These are phyloP conservation scores for Mycena galericulata DNA, from an alignment of 768 basidiomycete genomes.

Conservation along the genomic window DNA sequence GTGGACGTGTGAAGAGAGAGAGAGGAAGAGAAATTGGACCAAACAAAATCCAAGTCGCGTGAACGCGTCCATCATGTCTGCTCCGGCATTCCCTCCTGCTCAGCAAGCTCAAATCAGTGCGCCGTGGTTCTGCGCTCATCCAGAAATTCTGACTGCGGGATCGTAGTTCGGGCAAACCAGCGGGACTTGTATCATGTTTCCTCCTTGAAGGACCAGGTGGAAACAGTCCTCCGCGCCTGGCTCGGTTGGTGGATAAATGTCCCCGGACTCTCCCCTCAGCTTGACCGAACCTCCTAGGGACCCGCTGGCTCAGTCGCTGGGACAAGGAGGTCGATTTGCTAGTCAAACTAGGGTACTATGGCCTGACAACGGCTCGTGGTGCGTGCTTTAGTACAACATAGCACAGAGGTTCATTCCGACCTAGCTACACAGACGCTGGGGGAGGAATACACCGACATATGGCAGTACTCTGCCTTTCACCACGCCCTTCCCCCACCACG, in stretches of 20 bases:
- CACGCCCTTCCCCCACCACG: constrained; percentile 57
- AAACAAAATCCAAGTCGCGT: constrained; percentile 31
- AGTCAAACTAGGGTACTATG: constrained; percentile 78
- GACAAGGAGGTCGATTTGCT: constrained; percentile 82
- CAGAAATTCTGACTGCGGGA: constrained; percentile 25
- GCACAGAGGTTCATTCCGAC: neutral
- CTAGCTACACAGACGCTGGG: constrained; percentile 85
- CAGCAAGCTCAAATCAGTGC: constrained; percentile 90
- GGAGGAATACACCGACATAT: constrained; percentile 92
- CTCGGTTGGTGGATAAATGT: constrained; percentile 62
- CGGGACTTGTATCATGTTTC: constrained; percentile 84
- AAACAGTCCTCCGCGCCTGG: constrained; percentile 80
- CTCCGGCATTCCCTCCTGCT: constrained; percentile 74
- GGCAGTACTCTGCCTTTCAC: constrained; percentile 69
- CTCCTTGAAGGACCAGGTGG: constrained; percentile 79
- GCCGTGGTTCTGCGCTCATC: constrained; percentile 45
- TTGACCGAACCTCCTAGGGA: constrained; percentile 61
- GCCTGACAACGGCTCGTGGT: constrained; percentile 83
- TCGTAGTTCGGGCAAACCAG: constrained; percentile 85
- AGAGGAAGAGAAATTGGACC: constrained; percentile 14
- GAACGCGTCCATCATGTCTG: constrained; percentile 33
- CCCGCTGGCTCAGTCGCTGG: constrained; percentile 83
- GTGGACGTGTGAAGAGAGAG: constrained; percentile 28
- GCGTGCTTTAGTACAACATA: constrained; percentile 32
- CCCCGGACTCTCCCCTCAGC: constrained; percentile 33